Conservation (phyloP, 108 stramenopile species). For the Fistulifera pelliculosa region DNA sequence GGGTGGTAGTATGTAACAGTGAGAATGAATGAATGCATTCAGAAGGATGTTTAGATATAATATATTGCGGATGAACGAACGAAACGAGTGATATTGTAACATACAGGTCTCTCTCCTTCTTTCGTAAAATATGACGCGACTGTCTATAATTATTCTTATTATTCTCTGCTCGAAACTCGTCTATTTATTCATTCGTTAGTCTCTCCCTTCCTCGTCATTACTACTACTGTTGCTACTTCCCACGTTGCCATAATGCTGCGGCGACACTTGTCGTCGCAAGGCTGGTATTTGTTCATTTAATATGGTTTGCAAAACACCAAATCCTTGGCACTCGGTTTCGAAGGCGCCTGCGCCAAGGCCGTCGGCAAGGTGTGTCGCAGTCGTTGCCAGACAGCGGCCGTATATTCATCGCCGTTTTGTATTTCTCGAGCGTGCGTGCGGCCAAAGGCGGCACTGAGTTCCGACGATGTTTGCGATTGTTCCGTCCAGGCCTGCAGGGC, state of each 20-base stretch:
- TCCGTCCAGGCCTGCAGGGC: slow-evolving; percentile 51
- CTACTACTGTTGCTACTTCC: background rate
- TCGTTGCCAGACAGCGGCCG: slow-evolving; percentile 79
- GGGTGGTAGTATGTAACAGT: slow-evolving; percentile 51
- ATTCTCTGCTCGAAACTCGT: too few species aligned
- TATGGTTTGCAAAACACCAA: slow-evolving; percentile 56
- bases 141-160: too few species aligned
- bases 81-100: too few species aligned
- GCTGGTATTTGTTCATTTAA: slow-evolving; percentile 79
- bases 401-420: slow-evolving; percentile 82
- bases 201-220: too few species aligned
- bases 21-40: too few species aligned
- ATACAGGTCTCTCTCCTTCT: too few species aligned
- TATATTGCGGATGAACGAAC: too few species aligned
- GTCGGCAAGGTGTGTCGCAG: slow-evolving; percentile 57
- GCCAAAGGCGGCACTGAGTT: slow-evolving; percentile 59
- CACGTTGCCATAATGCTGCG: slow-evolving; percentile 46
- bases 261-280: slow-evolving; percentile 73
- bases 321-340: slow-evolving; percentile 41
- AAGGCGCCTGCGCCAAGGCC: slow-evolving; percentile 37
- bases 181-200: too few species aligned
- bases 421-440: slow-evolving; percentile 76
- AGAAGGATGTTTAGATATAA: too few species aligned
- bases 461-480: slow-evolving; percentile 42
- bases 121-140: too few species aligned